Percentiles rank a stretch among this genome's conserved stretches.
phyloP scores from a whole-genome alignment of 2,329 filamentous ascomycete genomes.

The Aplosporella prunicola region DNA sequence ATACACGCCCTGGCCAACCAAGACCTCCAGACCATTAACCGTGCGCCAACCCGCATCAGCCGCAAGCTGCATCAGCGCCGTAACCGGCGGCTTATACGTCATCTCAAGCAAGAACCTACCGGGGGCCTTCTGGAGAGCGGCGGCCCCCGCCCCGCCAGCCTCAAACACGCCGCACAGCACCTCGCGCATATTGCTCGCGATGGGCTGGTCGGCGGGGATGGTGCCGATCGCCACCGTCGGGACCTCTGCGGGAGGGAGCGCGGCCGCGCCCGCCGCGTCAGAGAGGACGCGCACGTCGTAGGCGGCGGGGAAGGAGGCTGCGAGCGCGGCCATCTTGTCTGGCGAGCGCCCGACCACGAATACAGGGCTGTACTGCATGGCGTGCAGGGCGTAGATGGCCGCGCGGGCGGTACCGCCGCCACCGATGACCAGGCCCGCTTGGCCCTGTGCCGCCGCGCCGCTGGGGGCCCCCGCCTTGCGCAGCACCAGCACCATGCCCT shows the following conservation, averaged over 20 bases:
- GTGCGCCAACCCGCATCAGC: conserved; percentile 69
- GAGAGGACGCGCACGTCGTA: conserved; percentile 63
- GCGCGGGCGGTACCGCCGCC: conserved; percentile 87
- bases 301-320: conserved; percentile 59
- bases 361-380: conserved; percentile 74
- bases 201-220: conserved; percentile 77
- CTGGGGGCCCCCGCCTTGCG: conserved; percentile 49
- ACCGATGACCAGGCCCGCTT: conserved; percentile 72
- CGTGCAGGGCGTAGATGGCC: conserved; percentile 78
- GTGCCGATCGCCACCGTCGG: conserved; percentile 76
- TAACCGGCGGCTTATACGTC: conserved; percentile 86
- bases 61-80: conserved; percentile 76
- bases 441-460: conserved; percentile 20
- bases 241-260: conserved; percentile 38
- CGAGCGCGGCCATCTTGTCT: conserved; percentile 57
- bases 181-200: conserved; percentile 61
- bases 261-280: conserved; percentile 40
- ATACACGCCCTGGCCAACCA: conserved; percentile 75
- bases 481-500: conserved; percentile 77
- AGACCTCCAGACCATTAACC: conserved; percentile 78
- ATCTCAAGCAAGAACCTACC: conserved; percentile 69
- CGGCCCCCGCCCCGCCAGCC: conserved; percentile 23
- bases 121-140: conserved; percentile 22
- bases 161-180: conserved; percentile 50
- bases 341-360: conserved; percentile 75